These are phyloP conservation scores for Coniferiporia sulphurascens DNA, from an alignment of 1,284 basidiomycete genomes.

Conservation along the genomic window DNA sequence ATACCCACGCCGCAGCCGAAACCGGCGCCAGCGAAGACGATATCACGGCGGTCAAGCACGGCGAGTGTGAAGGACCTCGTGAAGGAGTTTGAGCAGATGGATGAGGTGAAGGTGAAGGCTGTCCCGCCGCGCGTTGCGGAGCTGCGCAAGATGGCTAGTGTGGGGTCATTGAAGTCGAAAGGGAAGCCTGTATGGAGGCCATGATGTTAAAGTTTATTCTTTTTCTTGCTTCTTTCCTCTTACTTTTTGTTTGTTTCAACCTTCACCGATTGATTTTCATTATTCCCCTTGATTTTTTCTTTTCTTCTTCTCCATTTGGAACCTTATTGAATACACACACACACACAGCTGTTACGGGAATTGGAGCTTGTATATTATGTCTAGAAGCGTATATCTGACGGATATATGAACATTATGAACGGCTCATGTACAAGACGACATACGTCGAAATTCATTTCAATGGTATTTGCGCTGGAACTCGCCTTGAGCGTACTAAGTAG, in stretches of 20 bases:
- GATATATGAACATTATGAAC: neutral
- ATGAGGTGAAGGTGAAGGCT: conserved; percentile 26
- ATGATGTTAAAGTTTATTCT: conserved; percentile 10
- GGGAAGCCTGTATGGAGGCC: conserved; percentile 24
- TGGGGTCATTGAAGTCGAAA: conserved; percentile 25
- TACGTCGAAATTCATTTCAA: neutral
- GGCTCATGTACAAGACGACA: neutral
- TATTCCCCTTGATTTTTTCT: conserved; percentile 2
- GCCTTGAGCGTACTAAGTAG: neutral
- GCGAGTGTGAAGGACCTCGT: conserved; percentile 68
- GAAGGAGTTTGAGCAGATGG: conserved; percentile 53
- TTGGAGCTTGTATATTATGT: conserved; percentile 4
- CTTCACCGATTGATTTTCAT: neutral
- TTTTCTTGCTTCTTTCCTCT: neutral
- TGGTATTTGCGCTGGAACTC: neutral
- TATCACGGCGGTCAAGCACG: conserved; percentile 49
- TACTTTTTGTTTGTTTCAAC: neutral
- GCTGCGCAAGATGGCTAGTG: conserved; percentile 22
- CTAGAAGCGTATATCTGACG: neutral
- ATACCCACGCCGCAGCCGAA: conserved; percentile 32
- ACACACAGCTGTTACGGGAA: neutral
- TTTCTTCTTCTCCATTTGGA: neutral
- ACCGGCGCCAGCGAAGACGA: conserved; percentile 23
- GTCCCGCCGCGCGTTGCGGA: conserved; percentile 24
- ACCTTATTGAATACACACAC: neutral